These are phyloP conservation scores for Candida frijolesensis DNA, from an alignment of 1,139 yeast species.

Conservation along the genomic window DNA sequence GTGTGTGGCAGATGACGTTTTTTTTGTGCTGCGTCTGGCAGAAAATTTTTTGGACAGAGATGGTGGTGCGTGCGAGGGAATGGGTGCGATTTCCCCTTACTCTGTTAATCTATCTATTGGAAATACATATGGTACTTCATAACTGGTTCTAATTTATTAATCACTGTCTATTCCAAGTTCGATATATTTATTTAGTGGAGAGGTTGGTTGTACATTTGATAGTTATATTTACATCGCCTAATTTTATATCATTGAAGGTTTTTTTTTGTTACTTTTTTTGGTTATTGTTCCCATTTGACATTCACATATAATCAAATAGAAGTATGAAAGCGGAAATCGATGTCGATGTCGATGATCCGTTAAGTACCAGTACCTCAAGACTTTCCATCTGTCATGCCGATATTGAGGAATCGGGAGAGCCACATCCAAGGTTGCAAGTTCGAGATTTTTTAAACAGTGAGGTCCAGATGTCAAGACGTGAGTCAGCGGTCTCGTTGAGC, in stretches of 20 bases:
- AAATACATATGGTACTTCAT: no score
- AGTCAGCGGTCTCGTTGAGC: slow-evolving; percentile 29
- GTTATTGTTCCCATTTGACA: neutral
- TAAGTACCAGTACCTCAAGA: slow-evolving; percentile 27
- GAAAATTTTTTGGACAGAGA: neutral
- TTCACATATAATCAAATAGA: no score
- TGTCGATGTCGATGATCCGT: slow-evolving; percentile 20
- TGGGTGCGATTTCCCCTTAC: no score
- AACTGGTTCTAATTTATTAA: no score
- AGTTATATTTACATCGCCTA: neutral
- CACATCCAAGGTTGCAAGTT: slow-evolving; percentile 22
- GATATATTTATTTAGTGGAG: no score
- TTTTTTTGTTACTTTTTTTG: neutral
- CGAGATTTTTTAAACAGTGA: slow-evolving; percentile 18
- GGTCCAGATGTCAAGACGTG: slow-evolving; percentile 18
- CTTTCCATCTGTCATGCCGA: slow-evolving; percentile 29
- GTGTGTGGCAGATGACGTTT: neutral
- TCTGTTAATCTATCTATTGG: no score
- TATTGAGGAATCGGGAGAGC: slow-evolving; percentile 16
- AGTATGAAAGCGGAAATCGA: slow-evolving; percentile 7
- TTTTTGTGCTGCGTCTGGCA: neutral
- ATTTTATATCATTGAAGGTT: neutral
- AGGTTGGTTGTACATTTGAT: neutral
- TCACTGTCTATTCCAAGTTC: no score
- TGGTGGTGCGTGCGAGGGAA: neutral